Evolutionary conservation across 164 flowering plant species (phyloP).

Genomic region (Umbellularia californica): DNA sequence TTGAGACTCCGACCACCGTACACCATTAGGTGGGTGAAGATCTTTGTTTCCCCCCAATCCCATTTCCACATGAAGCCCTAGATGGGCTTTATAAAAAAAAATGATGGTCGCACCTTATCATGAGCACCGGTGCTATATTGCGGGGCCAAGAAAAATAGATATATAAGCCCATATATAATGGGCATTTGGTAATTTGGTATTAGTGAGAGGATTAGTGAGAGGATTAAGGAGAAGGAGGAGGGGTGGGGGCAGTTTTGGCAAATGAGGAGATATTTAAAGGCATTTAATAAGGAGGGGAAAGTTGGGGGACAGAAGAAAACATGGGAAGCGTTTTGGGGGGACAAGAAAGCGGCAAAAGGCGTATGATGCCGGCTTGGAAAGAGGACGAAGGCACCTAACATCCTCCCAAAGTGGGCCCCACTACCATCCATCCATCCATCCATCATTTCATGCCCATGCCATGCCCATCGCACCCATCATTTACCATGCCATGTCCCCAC

Average conservation of each 20-base stretch:
- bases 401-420: neutral
- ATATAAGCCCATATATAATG: too few species aligned
- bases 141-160: too few species aligned
- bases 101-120: too few species aligned
- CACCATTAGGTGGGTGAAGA: too few species aligned
- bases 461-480: too few species aligned
- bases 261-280: neutral
- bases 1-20: too few species aligned
- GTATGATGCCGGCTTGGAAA: conserved; percentile 21
- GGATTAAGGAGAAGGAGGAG: neutral
- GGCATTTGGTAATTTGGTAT: neutral
- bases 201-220: neutral
- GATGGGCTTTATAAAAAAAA: too few species aligned
- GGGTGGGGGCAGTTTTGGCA: neutral
- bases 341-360: conserved; percentile 57
- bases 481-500: too few species aligned
- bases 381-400: neutral
- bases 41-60: too few species aligned
- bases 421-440: neutral
- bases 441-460: neutral
- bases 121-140: neutral
- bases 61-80: too few species aligned
- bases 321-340: conserved; percentile 34
- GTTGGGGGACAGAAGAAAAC: conserved; percentile 41
- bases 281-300: conserved; percentile 3